phyloP scores from a whole-genome alignment of 2,329 filamentous ascomycete genomes.

The Curvularia sp. region DNA sequence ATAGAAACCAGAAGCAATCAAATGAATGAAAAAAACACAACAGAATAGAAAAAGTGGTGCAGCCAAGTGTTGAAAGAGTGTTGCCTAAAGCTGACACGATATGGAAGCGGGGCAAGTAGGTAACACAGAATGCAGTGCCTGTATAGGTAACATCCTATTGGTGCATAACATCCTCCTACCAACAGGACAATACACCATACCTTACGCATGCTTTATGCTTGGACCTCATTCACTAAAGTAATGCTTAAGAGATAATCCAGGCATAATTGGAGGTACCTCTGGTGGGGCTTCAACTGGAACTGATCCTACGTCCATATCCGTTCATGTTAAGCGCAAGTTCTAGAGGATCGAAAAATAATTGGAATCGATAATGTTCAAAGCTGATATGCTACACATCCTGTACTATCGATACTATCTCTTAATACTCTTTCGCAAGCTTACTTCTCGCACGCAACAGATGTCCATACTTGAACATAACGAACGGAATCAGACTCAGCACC shows the following conservation, averaged over 20 bases:
- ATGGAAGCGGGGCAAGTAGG: neutral
- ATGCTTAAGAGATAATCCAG: too few relatives aligned
- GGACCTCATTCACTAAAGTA: too few relatives aligned
- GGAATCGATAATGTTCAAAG: neutral
- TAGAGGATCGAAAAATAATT: neutral
- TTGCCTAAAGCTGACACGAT: neutral
- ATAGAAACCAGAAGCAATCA: neutral
- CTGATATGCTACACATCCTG: neutral
- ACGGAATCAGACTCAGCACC: slow-evolving; percentile 52
- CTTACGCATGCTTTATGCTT: too few relatives aligned
- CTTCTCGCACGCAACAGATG: slow-evolving; percentile 49
- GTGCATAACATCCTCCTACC: too few relatives aligned
- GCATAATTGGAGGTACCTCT: too few relatives aligned
- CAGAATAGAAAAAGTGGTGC: neutral
- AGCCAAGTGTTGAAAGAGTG: neutral
- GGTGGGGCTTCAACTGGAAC: neutral
- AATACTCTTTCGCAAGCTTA: slow-evolving; percentile 49
- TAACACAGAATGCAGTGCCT: neutral
- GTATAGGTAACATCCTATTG: neutral
- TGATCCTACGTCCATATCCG: neutral
- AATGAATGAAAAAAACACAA: neutral
- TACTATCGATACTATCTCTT: neutral
- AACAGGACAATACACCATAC: too few relatives aligned
- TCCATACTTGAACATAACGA: slow-evolving; percentile 55
- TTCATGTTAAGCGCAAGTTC: neutral